Conservation (phyloP, 805 yeast genomes). For the Metschnikowia baotianmanensis region DNA sequence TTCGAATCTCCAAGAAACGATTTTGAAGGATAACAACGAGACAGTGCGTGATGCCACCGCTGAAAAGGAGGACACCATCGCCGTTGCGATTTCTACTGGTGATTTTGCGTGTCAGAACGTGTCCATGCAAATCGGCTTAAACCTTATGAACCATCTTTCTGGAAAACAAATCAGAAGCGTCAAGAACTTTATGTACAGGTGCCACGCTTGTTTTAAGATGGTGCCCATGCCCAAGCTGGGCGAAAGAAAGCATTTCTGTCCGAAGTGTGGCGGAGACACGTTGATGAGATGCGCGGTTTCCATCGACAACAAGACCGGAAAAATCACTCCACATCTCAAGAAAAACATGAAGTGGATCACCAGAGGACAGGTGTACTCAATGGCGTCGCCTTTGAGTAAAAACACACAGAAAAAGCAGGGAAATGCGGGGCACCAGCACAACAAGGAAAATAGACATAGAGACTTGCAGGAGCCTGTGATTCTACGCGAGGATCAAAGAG, state of each 20-base stretch:
- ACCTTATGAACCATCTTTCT: constrained; percentile 77
- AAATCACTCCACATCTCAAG: constrained; percentile 83
- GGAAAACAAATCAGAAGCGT: constrained; percentile 85
- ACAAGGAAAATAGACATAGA: constrained; percentile 56
- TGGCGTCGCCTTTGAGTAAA: constrained; percentile 87
- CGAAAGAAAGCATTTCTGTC: constrained; percentile 82
- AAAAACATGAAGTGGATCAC: constrained; percentile 91
- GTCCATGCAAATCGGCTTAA: constrained; percentile 83
- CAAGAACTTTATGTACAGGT: constrained; percentile 89
- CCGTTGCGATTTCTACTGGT: constrained; percentile 87
- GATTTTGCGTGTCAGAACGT: constrained; percentile 98
- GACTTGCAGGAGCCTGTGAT: constrained; percentile 48
- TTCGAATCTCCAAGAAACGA: constrained; percentile 70
- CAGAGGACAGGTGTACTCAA: constrained; percentile 76
- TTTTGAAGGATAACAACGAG: constrained; percentile 66
- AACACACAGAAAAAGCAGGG: constrained; percentile 70
- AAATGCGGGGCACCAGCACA: constrained; percentile 76
- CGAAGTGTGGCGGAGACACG: constrained; percentile 93
- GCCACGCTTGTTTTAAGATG: constrained; percentile 93
- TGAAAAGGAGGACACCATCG: constrained; percentile 37
- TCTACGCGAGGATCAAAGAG: constrained; percentile 91
- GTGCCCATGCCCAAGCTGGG: constrained; percentile 77
- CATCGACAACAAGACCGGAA: constrained; percentile 74
- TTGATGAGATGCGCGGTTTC: constrained; percentile 87
- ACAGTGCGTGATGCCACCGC: constrained; percentile 38